A percentile compares a stretch with the other conserved stretches of the same genome.
Conservation (phyloP, 2,329 filamentous ascomycete species). For the Arthroderma sp. region DNA sequence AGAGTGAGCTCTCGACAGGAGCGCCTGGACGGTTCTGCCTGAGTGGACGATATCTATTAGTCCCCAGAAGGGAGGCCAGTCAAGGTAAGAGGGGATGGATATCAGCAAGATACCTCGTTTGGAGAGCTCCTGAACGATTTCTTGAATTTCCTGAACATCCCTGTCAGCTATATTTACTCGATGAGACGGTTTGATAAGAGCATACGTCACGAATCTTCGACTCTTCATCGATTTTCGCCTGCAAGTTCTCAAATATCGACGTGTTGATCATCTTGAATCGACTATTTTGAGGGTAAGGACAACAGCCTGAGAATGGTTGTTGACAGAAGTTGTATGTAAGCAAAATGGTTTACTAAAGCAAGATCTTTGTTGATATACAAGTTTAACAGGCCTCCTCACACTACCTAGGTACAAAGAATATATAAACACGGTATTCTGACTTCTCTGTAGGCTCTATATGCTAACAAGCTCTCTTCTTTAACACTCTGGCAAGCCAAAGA, state of each 20-base stretch:
- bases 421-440: too few species aligned
- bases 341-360: not conserved
- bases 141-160: constrained; percentile 51
- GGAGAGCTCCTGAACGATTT: constrained; percentile 70
- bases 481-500: constrained; percentile 40
- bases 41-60: not conserved
- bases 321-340: not conserved
- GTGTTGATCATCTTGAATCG: constrained; percentile 56
- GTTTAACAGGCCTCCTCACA: too few species aligned
- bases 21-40: constrained; percentile 67
- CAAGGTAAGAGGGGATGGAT: not conserved
- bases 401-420: too few species aligned
- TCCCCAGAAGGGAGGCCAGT: not conserved
- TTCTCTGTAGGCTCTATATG: too few species aligned
- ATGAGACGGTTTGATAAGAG: not conserved
- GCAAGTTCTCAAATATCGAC: constrained; percentile 74
- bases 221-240: constrained; percentile 83
- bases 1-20: constrained; percentile 80
- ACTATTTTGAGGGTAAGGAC: constrained; percentile 16
- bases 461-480: constrained; percentile 43
- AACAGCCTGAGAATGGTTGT: not conserved
- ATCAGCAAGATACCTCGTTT: constrained; percentile 46
- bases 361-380: not conserved
- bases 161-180: not conserved
- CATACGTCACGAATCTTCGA: constrained; percentile 60